These are phyloP conservation scores for Nemania sp. DNA, from an alignment of 2,329 filamentous ascomycete species.

Conservation along the genomic window DNA sequence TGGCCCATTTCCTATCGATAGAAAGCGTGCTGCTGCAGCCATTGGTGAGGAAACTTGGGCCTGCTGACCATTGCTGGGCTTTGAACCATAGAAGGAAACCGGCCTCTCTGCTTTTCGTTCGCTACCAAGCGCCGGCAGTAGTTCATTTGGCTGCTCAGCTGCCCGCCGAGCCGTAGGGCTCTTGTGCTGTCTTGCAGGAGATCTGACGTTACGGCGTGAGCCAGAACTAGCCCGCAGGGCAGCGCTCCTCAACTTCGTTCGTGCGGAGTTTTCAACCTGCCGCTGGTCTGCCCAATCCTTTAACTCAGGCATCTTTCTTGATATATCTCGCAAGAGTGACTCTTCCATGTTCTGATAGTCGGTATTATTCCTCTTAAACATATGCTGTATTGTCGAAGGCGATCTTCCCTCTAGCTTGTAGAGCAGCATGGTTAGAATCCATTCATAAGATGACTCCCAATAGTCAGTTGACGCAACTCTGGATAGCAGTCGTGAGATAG, in stretches of 20 bases:
- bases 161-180: neutral
- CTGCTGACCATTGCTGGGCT: neutral
- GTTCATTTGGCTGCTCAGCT: neutral
- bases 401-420: conserved; percentile 23
- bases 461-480: conserved; percentile 19
- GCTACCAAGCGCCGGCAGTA: neutral
- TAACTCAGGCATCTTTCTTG: conserved; percentile 17
- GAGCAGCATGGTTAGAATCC: conserved; percentile 22
- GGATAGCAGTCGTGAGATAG: conserved; percentile 23
- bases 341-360: conserved; percentile 20
- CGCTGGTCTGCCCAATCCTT: conserved; percentile 20
- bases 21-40: too few relatives aligned
- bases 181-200: neutral
- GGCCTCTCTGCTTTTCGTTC: neutral
- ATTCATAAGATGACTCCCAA: conserved; percentile 15
- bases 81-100: neutral
- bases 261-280: neutral
- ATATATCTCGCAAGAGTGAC: conserved; percentile 17
- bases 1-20: neutral
- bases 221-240: neutral
- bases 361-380: conserved; percentile 19
- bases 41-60: neutral
- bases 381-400: conserved; percentile 10
- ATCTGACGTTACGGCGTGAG: neutral
- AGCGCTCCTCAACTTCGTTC: neutral